Conservation (phyloP, 352 stramenopile genomes). For the Nothophytophthora sp. region DNA sequence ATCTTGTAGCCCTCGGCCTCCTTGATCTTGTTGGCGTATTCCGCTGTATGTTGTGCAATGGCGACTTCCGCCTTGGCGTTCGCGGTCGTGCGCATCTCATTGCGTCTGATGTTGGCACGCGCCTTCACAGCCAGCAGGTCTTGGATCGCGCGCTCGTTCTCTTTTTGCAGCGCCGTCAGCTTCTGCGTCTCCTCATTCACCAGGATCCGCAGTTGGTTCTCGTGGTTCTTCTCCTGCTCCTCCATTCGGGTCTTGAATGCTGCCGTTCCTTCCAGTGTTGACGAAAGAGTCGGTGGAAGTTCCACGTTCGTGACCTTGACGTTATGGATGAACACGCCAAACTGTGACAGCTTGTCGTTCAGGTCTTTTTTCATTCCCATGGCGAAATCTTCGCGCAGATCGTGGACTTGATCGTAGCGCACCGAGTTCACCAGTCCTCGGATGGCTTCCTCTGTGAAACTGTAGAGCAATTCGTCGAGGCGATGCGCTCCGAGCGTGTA, state of each 20-base stretch:
- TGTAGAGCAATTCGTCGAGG: constrained; percentile 86
- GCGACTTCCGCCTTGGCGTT: constrained; percentile 76
- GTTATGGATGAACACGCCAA: constrained; percentile 86
- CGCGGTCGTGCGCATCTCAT: constrained; percentile 75
- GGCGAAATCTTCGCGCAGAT: constrained; percentile 81
- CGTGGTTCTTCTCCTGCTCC: constrained; percentile 90
- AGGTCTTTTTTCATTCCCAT: constrained; percentile 86
- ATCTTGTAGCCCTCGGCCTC: constrained; percentile 69
- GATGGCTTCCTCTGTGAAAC: constrained; percentile 75
- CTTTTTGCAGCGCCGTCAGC: constrained; percentile 77
- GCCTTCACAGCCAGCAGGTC: constrained; percentile 70
- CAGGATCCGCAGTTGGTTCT: constrained; percentile 84
- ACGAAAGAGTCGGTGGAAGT: constrained; percentile 58
- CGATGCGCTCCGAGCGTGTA: constrained; percentile 82
- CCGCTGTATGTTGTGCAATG: constrained; percentile 60
- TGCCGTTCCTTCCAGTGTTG: constrained; percentile 77
- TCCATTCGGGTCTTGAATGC: constrained; percentile 89
- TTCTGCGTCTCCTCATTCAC: constrained; percentile 86
- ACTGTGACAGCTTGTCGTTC: constrained; percentile 65
- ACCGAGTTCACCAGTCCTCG: constrained; percentile 81
- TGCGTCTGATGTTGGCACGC: constrained; percentile 68
- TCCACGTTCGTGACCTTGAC: constrained; percentile 89
- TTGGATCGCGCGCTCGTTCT: constrained; percentile 78
- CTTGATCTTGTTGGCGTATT: constrained; percentile 68
- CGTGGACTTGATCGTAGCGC: constrained; percentile 82